Evolutionary conservation across 805 yeast genomes (phyloP).

Genomic region (Hagleromyces aurorensis): DNA sequence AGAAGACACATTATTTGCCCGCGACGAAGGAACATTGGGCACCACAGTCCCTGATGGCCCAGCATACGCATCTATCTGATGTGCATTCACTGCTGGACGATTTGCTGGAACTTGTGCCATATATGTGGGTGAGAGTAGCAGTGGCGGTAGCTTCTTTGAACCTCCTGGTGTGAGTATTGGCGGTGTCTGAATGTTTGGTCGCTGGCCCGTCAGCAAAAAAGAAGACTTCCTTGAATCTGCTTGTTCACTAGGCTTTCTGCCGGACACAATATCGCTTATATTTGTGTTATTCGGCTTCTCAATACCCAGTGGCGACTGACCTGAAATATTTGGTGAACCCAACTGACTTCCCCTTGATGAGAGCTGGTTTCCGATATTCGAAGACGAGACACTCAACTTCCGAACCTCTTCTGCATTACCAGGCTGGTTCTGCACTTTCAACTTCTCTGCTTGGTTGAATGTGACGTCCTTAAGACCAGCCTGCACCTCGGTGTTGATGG

Average conservation of each 20-base stretch:
- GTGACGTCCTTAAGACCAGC: too few species aligned
- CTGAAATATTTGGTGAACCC: too few species aligned
- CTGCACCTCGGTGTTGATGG: background rate
- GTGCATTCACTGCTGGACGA: background rate
- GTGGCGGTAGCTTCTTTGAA: slow-evolving; percentile 45
- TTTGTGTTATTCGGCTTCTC: too few species aligned
- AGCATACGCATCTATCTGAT: background rate
- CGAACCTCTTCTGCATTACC: too few species aligned
- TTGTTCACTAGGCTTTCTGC: too few species aligned
- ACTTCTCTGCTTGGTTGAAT: too few species aligned
- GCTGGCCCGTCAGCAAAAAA: slow-evolving; percentile 9
- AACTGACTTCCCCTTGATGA: too few species aligned
- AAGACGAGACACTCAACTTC: too few species aligned
- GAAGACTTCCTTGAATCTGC: slow-evolving; percentile 5
- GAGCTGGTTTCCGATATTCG: too few species aligned
- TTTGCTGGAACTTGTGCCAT: slow-evolving; percentile 5
- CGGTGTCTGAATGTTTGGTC: slow-evolving; percentile 29
- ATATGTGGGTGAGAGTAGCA: slow-evolving; percentile 16
- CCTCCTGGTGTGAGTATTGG: slow-evolving; percentile 51
- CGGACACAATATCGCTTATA: too few species aligned
- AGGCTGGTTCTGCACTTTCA: too few species aligned
- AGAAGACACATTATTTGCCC: background rate
- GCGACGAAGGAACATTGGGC: background rate
- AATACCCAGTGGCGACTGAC: too few species aligned
- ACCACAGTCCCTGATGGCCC: slow-evolving; percentile 1